phyloP scores from a whole-genome alignment of 1,139 yeast species.

The Pichia terricola region DNA sequence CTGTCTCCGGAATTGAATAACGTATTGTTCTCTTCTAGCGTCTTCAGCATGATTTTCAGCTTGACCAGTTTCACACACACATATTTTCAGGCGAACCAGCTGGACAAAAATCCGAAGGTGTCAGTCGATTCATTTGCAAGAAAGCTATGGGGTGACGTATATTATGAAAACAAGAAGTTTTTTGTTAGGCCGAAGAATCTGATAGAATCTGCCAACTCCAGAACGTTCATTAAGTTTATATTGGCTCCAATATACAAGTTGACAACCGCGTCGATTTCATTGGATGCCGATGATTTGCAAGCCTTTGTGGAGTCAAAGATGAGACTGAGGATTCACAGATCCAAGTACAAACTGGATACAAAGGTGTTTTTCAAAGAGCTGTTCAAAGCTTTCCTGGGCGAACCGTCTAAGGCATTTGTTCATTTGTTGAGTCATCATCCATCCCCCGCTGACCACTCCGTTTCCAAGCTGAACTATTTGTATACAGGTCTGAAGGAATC shows the following conservation, averaged over 20 bases:
- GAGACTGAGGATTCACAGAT: constrained; percentile 31
- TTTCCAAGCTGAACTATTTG: constrained; percentile 18
- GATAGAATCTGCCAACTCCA: constrained; percentile 21
- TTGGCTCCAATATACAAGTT: constrained; percentile 77
- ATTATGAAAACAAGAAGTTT: constrained; percentile 43
- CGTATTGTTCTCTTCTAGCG: constrained; percentile 66
- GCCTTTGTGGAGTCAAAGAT: constrained; percentile 38
- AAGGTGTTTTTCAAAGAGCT: constrained; percentile 48
- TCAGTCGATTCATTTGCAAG: constrained; percentile 38
- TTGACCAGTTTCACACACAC: constrained; percentile 53
- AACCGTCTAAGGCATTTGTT: constrained; percentile 40
- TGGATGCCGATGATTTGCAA: constrained; percentile 36
- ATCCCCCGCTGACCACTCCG: constrained; percentile 32
- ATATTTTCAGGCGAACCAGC: constrained; percentile 32
- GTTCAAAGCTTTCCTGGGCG: constrained; percentile 45
- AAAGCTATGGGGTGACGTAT: constrained; percentile 73
- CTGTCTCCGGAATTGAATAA: constrained; percentile 59
- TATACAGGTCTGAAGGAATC: constrained; percentile 13
- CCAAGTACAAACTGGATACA: constrained; percentile 41
- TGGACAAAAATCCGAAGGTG: constrained; percentile 4
- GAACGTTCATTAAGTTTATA: constrained; percentile 63
- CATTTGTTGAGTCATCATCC: constrained; percentile 36
- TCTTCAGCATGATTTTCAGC: constrained; percentile 54
- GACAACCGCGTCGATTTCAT: constrained; percentile 50
- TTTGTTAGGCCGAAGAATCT: constrained; percentile 28